Evolutionary conservation across 2,329 filamentous ascomycete genomes (phyloP), one percentile per base, ranked within the genome.

Genomic region (Trichoderma gracile): DNA sequence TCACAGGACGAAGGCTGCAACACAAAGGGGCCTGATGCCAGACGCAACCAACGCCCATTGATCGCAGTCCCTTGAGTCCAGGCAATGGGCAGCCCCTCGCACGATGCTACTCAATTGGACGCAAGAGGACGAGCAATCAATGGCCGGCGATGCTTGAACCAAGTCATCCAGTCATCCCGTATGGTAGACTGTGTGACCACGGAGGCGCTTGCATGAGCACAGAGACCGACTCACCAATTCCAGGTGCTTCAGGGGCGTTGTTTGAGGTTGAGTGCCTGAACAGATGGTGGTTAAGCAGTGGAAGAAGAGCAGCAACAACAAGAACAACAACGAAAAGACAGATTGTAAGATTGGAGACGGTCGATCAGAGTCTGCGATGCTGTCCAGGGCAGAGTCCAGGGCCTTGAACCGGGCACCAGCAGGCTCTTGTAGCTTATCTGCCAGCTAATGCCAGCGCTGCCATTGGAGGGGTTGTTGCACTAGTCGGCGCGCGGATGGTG

Each of bases 1-100:
- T 62, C 59, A 62, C 59, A 62, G 59, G 49, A 54, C 59, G 25
- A 43, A 54, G 49, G 49, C 59, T 54, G 59, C 59, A 62, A 62
- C 59, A 46, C 59, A 30, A 54, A 62, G 59, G 59, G 49, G 58
- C 38, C 38, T 14, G 38, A 53, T 21, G 40, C 58, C 49, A 46
- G 53, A 62, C 49, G 14, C 59, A 54, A 62, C 19, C 14, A 33
- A 47, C 33, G 33, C 49, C 46, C 47, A 54, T 62, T 62, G 27
- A 62, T 19, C 40, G 10, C 40, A 17, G 40, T 38, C 30, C 10
- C 33, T 21, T 19, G 25, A 25, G 19, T 43, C 14, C 15, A 33
- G 49, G n/a, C 25, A 46, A 47, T 21, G n/a, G 33, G 25, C 49
- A 62, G 49, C 59, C 42, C 40, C 38, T 61, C 57, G 30, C 23